Conservation (phyloP, 805 yeast genomes). For the Ogataea salicorniae region DNA sequence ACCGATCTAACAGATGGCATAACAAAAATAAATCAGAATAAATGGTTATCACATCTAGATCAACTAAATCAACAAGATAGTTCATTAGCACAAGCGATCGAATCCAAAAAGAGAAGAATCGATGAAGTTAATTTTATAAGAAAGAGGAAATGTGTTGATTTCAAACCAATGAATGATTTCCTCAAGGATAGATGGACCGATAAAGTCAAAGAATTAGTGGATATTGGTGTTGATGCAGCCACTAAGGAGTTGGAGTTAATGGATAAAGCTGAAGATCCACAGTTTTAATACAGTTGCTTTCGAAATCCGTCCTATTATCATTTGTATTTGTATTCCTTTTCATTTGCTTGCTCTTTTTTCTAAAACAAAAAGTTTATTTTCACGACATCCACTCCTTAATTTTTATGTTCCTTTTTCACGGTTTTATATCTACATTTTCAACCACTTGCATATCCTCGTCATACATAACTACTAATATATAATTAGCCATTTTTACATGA, state of each 20-base stretch:
- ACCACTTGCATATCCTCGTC: too few relatives aligned
- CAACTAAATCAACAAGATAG: slow-evolving; percentile 27
- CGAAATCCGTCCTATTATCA: too few relatives aligned
- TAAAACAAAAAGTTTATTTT: too few relatives aligned
- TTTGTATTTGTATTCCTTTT: too few relatives aligned
- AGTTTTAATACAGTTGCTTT: too few relatives aligned
- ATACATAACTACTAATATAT: too few relatives aligned
- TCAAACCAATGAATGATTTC: slow-evolving; percentile 40
- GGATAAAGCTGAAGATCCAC: background rate
- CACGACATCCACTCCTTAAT: too few relatives aligned
- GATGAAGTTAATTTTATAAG: slow-evolving; percentile 40
- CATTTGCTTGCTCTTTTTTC: too few relatives aligned
- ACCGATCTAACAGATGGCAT: background rate
- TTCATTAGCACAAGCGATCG: slow-evolving; percentile 25
- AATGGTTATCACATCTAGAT: slow-evolving; percentile 34
- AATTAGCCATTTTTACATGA: too few relatives aligned
- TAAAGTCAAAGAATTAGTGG: slow-evolving; percentile 36
- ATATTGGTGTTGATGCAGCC: slow-evolving; percentile 33
- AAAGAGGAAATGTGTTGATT: slow-evolving; percentile 38
- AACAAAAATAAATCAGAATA: slow-evolving; percentile 22
- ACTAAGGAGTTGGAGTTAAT: slow-evolving; percentile 14
- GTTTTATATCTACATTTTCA: too few relatives aligned
- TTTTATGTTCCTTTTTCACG: too few relatives aligned
- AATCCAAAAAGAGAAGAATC: slow-evolving; percentile 35
- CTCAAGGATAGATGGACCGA: slow-evolving; percentile 48